Evolutionary conservation across 2,329 filamentous ascomycete species (phyloP).

Genomic region (Hymenoscyphus infarciens): DNA sequence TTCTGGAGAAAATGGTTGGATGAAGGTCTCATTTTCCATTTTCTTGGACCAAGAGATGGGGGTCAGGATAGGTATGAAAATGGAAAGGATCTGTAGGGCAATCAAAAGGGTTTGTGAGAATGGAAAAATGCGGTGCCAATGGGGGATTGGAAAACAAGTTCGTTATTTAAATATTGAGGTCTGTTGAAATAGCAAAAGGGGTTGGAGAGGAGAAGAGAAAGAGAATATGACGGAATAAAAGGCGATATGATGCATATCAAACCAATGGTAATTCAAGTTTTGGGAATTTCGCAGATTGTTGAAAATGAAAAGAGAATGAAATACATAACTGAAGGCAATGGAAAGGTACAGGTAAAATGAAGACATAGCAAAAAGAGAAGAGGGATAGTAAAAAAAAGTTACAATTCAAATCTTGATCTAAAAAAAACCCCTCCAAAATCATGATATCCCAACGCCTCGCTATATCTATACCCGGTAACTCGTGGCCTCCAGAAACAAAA

Average conservation of each 20-base stretch:
- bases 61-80: no score
- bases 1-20: no score
- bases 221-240: no score
- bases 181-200: neutral
- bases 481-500: slow-evolving; percentile 1
- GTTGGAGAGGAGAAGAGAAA: no score
- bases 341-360: neutral
- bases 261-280: no score
- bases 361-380: neutral
- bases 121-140: neutral
- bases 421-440: slow-evolving; percentile 2
- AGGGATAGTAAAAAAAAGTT: slow-evolving; percentile 1
- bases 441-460: slow-evolving; percentile 23
- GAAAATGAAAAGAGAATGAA: no score
- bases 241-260: no score
- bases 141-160: neutral
- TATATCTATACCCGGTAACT: neutral
- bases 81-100: neutral
- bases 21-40: no score
- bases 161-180: neutral
- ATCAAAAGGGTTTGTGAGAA: neutral
- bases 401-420: slow-evolving; percentile 5
- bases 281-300: no score
- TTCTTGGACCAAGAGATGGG: no score
- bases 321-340: no score